These are phyloP conservation scores for Lasiodiplodia sp. DNA, from an alignment of 2,329 filamentous ascomycete genomes.

Conservation along the genomic window DNA sequence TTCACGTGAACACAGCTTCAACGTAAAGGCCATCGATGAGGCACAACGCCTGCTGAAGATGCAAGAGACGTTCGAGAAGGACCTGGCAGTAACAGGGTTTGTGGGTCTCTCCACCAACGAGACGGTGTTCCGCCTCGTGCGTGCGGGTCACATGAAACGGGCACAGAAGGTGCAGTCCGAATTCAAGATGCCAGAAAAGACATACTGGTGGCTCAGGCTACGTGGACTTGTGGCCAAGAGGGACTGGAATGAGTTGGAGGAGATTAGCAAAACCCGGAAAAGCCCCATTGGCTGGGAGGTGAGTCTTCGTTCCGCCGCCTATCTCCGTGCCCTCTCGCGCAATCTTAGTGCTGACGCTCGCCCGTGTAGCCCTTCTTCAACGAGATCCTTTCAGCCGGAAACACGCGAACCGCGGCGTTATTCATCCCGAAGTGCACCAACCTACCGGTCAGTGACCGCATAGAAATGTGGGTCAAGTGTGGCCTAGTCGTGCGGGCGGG, in stretches of 20 bases:
- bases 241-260: constrained; percentile 92
- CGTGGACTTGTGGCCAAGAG: constrained; percentile 88
- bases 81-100: constrained; percentile 71
- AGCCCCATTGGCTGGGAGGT: constrained; percentile 94
- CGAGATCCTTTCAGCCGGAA: constrained; percentile 85
- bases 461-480: constrained; percentile 97
- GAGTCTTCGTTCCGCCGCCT: background rate
- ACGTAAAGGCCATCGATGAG: constrained; percentile 80
- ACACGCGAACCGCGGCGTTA: constrained; percentile 80
- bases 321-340: constrained; percentile 5
- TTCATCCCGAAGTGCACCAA: constrained; percentile 89
- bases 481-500: constrained; percentile 87
- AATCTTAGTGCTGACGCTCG: constrained; percentile 11
- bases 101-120: constrained; percentile 87
- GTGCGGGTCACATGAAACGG: constrained; percentile 80
- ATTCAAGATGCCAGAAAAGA: constrained; percentile 91
- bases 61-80: constrained; percentile 86
- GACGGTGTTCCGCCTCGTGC: constrained; percentile 87
- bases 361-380: constrained; percentile 82
- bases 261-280: constrained; percentile 77
- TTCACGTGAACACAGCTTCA: constrained; percentile 78
- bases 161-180: constrained; percentile 89
- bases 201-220: constrained; percentile 85
- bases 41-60: constrained; percentile 79
- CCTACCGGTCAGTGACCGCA: constrained; percentile 71